Evolutionary conservation across 1,284 basidiomycete genomes (phyloP).

Genomic region (Melampsora abietis-canadensis): DNA sequence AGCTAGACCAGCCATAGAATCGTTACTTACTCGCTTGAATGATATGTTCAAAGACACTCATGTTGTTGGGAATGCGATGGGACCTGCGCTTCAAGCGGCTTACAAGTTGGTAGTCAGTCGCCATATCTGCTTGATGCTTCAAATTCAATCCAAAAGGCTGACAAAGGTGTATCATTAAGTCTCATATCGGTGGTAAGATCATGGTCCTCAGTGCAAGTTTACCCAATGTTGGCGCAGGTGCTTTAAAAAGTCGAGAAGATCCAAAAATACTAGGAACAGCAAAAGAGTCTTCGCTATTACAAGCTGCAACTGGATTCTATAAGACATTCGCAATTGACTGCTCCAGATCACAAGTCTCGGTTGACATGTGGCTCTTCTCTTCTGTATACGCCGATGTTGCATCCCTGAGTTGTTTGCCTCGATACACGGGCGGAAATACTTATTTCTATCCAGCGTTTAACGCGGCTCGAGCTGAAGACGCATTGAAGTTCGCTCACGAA

Average conservation of each 20-base stretch:
- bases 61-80: constrained; percentile 85
- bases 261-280: constrained; percentile 90
- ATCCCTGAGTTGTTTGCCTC: constrained; percentile 85
- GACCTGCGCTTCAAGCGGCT: constrained; percentile 92
- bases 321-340: constrained; percentile 99
- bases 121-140: background rate
- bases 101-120: constrained; percentile 82
- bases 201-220: constrained; percentile 81
- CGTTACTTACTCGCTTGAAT: constrained; percentile 73
- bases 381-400: constrained; percentile 92
- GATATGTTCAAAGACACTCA: constrained; percentile 97
- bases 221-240: constrained; percentile 82
- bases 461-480: constrained; percentile 87
- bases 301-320: constrained; percentile 89
- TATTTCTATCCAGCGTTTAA: constrained; percentile 99
- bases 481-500: constrained; percentile 95
- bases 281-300: constrained; percentile 84
- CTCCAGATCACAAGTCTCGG: constrained; percentile 91
- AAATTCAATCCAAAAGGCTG: background rate
- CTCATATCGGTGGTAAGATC: constrained; percentile 92
- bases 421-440: constrained; percentile 96
- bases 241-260: constrained; percentile 93
- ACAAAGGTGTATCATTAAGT: constrained; percentile 54
- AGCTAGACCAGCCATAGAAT: constrained; percentile 74
- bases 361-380: constrained; percentile 99